A percentile compares a stretch with the other conserved stretches of the same genome.
phyloP scores from a whole-genome alignment of 2,329 filamentous ascomycete genomes.

The Clarireedia homoeocarpa region DNA sequence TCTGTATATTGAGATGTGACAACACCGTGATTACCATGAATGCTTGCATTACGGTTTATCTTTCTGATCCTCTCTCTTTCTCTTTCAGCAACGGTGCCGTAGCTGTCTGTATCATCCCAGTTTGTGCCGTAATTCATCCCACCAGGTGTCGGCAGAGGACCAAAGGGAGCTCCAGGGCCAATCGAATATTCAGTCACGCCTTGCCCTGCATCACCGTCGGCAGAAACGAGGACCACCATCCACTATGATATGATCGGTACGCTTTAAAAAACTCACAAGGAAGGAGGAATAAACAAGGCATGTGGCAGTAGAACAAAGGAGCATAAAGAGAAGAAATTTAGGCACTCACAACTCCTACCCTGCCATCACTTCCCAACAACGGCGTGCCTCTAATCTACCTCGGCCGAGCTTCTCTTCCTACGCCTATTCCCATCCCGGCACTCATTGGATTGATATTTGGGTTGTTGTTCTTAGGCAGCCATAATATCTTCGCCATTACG shows the following conservation, averaged over 20 bases:
- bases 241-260: not conserved
- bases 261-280: no score
- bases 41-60: not conserved
- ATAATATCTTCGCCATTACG: slow-evolving; percentile 66
- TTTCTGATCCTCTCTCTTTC: not conserved
- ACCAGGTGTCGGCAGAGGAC: not conserved
- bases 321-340: no score
- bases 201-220: not conserved
- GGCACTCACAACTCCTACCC: not conserved
- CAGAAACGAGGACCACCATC: not conserved
- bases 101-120: not conserved
- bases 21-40: not conserved
- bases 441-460: not conserved
- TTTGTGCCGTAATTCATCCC: not conserved
- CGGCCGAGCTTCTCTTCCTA: not conserved
- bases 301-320: no score
- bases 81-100: not conserved
- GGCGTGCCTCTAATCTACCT: not conserved
- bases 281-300: no score
- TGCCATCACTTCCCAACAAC: not conserved
- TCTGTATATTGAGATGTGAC: not conserved
- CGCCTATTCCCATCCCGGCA: not conserved
- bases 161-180: not conserved
- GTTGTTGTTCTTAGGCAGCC: slow-evolving; percentile 41
- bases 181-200: not conserved